These are phyloP conservation scores for Sphenostylis stenocarpa DNA, from an alignment of 306 rosid species.

Conservation along the genomic window DNA sequence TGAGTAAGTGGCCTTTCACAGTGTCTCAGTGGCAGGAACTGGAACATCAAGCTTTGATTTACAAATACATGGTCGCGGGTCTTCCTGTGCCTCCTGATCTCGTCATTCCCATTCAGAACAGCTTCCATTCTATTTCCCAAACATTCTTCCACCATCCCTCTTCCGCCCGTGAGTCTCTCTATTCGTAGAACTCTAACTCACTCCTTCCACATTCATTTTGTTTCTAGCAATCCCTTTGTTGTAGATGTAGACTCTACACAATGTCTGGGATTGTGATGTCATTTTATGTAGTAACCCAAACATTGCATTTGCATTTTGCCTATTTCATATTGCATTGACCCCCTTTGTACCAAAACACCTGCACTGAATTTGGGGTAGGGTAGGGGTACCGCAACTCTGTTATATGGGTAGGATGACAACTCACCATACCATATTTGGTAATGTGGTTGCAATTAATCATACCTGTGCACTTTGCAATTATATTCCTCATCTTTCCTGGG, in stretches of 20 bases:
- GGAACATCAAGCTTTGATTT: constrained; percentile 79
- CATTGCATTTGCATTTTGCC: background rate
- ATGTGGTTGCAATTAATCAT: background rate
- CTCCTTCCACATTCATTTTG: background rate
- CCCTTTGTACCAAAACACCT: constrained; percentile 5
- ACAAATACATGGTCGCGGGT: constrained; percentile 73
- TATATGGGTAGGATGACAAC: background rate
- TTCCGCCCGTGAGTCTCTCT: background rate
- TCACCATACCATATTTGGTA: background rate
- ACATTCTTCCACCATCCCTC: constrained; percentile 60
- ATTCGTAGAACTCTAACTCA: background rate
- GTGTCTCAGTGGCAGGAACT: constrained; percentile 82
- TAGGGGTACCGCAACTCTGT: background rate
- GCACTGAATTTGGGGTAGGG: constrained; percentile 2
- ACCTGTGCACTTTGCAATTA: background rate
- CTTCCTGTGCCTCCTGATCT: constrained; percentile 86
- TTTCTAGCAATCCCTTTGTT: background rate
- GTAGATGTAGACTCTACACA: background rate
- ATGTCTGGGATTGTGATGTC: background rate
- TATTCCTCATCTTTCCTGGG: background rate
- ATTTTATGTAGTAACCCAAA: background rate
- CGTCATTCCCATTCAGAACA: constrained; percentile 68
- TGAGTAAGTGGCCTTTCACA: constrained; percentile 57
- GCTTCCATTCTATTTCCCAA: constrained; percentile 64
- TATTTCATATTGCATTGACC: background rate